phyloP scores from a whole-genome alignment of 2,329 filamentous ascomycete species.

The Colletotrichum trifolii region DNA sequence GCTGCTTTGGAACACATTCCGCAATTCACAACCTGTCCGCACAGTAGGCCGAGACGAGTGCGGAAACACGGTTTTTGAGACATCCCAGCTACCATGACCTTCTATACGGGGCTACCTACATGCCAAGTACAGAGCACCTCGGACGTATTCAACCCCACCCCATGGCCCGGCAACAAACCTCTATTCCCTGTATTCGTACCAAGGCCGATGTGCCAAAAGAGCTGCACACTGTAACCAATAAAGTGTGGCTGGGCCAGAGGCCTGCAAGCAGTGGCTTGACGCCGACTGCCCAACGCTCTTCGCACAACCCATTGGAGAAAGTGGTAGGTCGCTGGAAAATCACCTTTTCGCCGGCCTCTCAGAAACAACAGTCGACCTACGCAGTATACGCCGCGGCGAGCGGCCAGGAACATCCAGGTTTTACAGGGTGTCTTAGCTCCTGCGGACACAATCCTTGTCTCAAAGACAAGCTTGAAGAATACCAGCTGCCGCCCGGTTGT shows the following conservation, averaged over 20 bases:
- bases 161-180: background rate
- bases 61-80: conserved; percentile 17
- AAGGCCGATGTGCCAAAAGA: conserved; percentile 2
- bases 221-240: no score
- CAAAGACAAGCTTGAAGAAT: conserved; percentile 33
- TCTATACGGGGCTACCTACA: conserved; percentile 16
- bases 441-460: conserved; percentile 26
- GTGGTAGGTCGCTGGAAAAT: no score
- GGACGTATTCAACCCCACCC: conserved; percentile 15
- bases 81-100: conserved; percentile 14
- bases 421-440: conserved; percentile 32
- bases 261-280: no score
- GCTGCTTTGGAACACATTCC: conserved; percentile 9
- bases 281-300: background rate
- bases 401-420: conserved; percentile 23
- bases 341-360: conserved; percentile 20
- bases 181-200: background rate
- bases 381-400: conserved; percentile 32
- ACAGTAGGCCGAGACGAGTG: conserved; percentile 28
- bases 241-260: no score
- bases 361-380: conserved; percentile 28
- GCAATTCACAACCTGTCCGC: conserved; percentile 19
- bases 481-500: conserved; percentile 26
- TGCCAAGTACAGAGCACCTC: background rate
- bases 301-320: background rate